Conservation (phyloP, 768 basidiomycete genomes). For the Leccinum subtestaceum region DNA sequence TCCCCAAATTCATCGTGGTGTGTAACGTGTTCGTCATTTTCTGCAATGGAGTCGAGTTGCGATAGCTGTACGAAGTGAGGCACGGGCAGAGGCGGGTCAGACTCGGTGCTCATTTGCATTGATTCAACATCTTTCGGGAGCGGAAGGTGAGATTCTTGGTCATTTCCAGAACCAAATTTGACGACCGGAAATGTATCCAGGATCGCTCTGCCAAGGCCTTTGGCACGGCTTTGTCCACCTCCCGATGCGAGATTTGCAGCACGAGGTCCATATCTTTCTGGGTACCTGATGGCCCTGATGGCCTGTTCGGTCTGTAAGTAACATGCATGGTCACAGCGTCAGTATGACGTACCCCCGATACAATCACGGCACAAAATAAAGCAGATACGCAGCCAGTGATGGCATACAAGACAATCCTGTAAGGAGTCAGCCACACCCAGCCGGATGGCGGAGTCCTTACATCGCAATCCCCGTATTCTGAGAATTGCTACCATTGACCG, state of each 20-base stretch:
- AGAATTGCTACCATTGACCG: slow-evolving; percentile 9
- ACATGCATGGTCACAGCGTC: neutral
- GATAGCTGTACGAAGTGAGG: slow-evolving; percentile 12
- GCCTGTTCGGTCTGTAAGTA: slow-evolving; percentile 44
- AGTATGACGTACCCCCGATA: slow-evolving; percentile 64
- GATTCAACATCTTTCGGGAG: slow-evolving; percentile 35
- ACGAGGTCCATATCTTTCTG: slow-evolving; percentile 88
- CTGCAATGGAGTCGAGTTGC: slow-evolving; percentile 2
- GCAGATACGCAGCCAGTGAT: slow-evolving; percentile 88
- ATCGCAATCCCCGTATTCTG: slow-evolving; percentile 71
- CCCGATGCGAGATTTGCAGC: slow-evolving; percentile 29
- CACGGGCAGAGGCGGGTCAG: neutral
- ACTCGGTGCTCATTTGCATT: neutral
- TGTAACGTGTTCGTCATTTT: neutral
- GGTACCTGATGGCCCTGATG: slow-evolving; percentile 81
- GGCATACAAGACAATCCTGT: slow-evolving; percentile 75
- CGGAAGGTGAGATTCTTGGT: slow-evolving; percentile 9
- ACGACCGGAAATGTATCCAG: slow-evolving; percentile 94
- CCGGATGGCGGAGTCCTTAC: slow-evolving; percentile 38
- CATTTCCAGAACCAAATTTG: slow-evolving; percentile 59
- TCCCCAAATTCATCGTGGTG: neutral
- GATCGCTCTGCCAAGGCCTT: slow-evolving; percentile 89
- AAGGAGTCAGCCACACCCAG: slow-evolving; percentile 9
- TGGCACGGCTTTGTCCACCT: slow-evolving; percentile 62
- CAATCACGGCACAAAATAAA: slow-evolving; percentile 79